phyloP scores from a whole-genome alignment of 441 rosid genomes.

The Erodium moschatum region DNA sequence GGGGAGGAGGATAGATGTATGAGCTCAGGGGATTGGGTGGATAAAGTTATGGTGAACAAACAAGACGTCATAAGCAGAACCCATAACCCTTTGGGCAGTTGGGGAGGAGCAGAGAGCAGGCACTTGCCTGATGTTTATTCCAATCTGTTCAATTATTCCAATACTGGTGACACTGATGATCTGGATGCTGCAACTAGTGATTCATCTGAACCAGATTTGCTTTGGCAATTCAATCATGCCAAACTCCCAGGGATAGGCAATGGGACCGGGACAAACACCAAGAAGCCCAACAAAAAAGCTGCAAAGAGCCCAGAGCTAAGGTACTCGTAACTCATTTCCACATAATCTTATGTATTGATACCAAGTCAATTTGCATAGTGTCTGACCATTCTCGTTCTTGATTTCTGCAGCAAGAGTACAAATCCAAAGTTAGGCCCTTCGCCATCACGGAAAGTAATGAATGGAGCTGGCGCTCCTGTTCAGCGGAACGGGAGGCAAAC shows the following conservation, averaged over 20 bases:
- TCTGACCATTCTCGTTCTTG: slow-evolving; percentile 7
- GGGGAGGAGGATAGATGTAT: slow-evolving; percentile 63
- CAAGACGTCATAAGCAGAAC: slow-evolving; percentile 48
- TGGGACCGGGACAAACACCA: slow-evolving; percentile 36
- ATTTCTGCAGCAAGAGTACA: slow-evolving; percentile 39
- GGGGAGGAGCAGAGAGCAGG: slow-evolving; percentile 40
- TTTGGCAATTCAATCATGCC: slow-evolving; percentile 76
- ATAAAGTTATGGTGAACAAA: slow-evolving; percentile 91
- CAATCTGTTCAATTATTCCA: slow-evolving; percentile 31
- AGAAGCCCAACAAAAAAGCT: slow-evolving; percentile 44
- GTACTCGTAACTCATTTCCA: slow-evolving; percentile 23
- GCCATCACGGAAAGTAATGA: slow-evolving; percentile 48
- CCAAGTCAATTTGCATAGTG: background rate
- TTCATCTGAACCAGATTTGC: slow-evolving; percentile 79
- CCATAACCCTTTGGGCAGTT: slow-evolving; percentile 46
- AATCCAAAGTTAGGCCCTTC: slow-evolving; percentile 46
- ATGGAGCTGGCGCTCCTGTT: slow-evolving; percentile 33
- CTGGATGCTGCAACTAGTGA: slow-evolving; percentile 82
- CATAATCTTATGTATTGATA: background rate
- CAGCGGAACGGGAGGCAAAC: slow-evolving; percentile 48
- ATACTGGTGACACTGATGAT: slow-evolving; percentile 49
- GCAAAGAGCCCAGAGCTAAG: slow-evolving; percentile 46
- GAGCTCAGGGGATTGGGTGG: slow-evolving; percentile 78
- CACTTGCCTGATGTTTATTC: slow-evolving; percentile 48
- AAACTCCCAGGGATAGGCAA: slow-evolving; percentile 39